These are phyloP conservation scores for Cynanchum wilfordii DNA, from an alignment of 257 asterid genomes.

Conservation along the genomic window DNA sequence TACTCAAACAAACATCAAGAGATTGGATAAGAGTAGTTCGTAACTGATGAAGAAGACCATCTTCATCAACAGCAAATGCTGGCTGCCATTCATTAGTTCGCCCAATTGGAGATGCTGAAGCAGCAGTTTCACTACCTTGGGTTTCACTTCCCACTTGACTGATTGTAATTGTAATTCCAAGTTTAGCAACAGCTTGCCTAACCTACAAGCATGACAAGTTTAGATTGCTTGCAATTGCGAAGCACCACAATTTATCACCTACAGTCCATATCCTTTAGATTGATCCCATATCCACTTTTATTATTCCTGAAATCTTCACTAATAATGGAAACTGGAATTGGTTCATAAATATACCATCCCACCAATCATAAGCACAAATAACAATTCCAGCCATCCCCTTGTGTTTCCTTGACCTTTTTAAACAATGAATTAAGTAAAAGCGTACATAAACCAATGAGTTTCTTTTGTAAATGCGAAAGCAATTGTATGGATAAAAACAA, in stretches of 20 bases:
- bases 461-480: neutral
- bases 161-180: conserved; percentile 56
- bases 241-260: conserved; percentile 5
- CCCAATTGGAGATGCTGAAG: conserved; percentile 54
- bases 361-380: neutral
- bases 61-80: conserved; percentile 79
- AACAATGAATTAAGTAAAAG: neutral
- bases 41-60: conserved; percentile 78
- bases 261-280: neutral
- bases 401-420: neutral
- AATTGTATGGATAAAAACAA: neutral
- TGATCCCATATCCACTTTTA: neutral
- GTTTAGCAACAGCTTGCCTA: conserved; percentile 71
- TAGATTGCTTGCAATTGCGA: neutral
- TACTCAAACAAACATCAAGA: conserved; percentile 58
- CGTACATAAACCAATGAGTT: neutral
- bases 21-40: conserved; percentile 69
- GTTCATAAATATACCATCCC: neutral
- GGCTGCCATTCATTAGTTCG: conserved; percentile 75
- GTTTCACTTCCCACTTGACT: conserved; percentile 78
- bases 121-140: conserved; percentile 37
- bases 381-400: neutral
- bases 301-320: neutral
- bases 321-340: neutral
- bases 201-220: conserved; percentile 41